A percentile compares a stretch with the other conserved stretches of the same genome.
phyloP scores from a whole-genome alignment of 2,329 filamentous ascomycete species.

The Talaromyces sp. region DNA sequence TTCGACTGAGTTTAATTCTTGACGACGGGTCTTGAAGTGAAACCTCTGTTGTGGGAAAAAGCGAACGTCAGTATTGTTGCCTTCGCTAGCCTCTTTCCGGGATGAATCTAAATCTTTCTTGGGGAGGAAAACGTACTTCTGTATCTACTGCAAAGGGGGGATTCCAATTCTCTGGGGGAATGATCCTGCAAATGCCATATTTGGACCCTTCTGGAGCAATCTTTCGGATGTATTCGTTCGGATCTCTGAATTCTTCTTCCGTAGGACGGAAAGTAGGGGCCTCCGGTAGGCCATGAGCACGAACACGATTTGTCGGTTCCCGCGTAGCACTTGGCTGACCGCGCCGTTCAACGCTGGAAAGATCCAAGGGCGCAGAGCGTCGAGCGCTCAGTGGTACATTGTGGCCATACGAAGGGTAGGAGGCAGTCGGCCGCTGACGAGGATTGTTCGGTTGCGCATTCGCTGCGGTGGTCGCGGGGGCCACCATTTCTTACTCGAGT shows the following conservation, averaged over 20 bases:
- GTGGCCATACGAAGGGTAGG: conserved; percentile 43
- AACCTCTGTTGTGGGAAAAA: conserved; percentile 64
- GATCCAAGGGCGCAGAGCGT: conserved; percentile 67
- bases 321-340: conserved; percentile 73
- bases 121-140: conserved; percentile 61
- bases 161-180: conserved; percentile 91
- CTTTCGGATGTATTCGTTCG: conserved; percentile 87
- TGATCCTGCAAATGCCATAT: conserved; percentile 92
- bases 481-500: conserved; percentile 40
- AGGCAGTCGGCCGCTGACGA: conserved; percentile 40
- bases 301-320: conserved; percentile 70
- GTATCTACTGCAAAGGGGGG: conserved; percentile 95
- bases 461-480: conserved; percentile 43
- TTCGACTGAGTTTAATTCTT: conserved; percentile 97
- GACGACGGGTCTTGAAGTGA: conserved; percentile 91
- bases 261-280: conserved; percentile 88
- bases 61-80: conserved; percentile 27
- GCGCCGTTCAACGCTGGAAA: conserved; percentile 86
- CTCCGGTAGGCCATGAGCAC: conserved; percentile 81
- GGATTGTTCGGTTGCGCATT: conserved; percentile 32
- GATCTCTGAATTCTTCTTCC: conserved; percentile 90
- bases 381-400: conserved; percentile 62
- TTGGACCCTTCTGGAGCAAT: conserved; percentile 80
- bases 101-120: no score
- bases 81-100: not conserved